These are phyloP conservation scores for Dendrocalamus latiflorus DNA, from an alignment of 202 grass and related monocot species.

Conservation along the genomic window DNA sequence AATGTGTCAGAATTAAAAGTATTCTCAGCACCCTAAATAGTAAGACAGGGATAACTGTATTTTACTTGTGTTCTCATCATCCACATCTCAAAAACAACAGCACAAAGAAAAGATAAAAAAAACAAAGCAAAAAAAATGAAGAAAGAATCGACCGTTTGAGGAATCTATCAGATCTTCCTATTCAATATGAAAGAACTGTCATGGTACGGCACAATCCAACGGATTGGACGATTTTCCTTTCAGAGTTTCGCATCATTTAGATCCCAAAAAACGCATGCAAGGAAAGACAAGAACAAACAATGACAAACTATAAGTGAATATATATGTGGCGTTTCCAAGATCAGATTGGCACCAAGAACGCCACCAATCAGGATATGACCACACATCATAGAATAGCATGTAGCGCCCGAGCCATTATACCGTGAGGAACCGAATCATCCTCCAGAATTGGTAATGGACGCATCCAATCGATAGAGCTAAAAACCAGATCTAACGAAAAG, in stretches of 20 bases:
- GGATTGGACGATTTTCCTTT: conserved; percentile 33
- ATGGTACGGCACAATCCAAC: neutral
- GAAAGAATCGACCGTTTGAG: neutral
- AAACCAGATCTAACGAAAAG: neutral
- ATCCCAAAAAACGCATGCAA: neutral
- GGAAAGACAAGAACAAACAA: neutral
- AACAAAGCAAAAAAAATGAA: neutral
- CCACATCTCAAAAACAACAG: neutral
- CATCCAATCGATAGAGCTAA: neutral
- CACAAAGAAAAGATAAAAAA: accelerated
- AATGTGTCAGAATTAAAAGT: conserved; percentile 36
- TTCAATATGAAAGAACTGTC: conserved; percentile 54
- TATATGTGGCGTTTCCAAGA: conserved; percentile 70
- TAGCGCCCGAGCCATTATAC: conserved; percentile 67
- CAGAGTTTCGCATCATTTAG: conserved; percentile 36
- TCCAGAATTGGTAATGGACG: conserved; percentile 65
- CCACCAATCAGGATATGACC: conserved; percentile 82
- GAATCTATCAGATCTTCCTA: conserved; percentile 67
- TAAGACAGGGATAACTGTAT: conserved; percentile 55
- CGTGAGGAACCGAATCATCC: conserved; percentile 40
- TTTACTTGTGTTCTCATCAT: conserved; percentile 46
- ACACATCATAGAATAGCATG: conserved; percentile 18
- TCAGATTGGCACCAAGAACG: conserved; percentile 40
- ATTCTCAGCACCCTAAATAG: conserved; percentile 49
- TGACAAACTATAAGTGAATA: neutral